These are phyloP conservation scores for Collariella sp. DNA, from an alignment of 495 filamentous ascomycete species.

Conservation along the genomic window DNA sequence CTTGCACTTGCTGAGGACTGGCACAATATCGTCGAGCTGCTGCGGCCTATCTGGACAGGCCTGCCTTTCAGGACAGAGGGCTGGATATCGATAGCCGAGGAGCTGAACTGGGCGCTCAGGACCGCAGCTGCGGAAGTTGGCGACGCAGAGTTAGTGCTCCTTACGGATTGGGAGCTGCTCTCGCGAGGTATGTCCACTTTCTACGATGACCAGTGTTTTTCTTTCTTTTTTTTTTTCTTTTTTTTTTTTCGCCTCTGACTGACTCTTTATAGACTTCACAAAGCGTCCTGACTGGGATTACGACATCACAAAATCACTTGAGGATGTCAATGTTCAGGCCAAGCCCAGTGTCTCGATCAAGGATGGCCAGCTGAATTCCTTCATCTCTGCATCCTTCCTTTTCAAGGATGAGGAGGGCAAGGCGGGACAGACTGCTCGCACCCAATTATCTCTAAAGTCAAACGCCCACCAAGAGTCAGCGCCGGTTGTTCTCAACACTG, in stretches of 20 bases:
- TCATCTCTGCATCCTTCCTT: conserved; percentile 61
- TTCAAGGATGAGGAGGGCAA: conserved; percentile 71
- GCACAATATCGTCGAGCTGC: conserved; percentile 55
- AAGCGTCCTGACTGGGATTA: conserved; percentile 56
- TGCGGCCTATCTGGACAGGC: conserved; percentile 63
- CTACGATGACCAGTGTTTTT: too few species aligned
- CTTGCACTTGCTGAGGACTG: conserved; percentile 54
- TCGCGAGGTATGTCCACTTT: conserved; percentile 48
- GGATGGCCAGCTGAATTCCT: conserved; percentile 60
- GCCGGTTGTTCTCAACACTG: conserved; percentile 54
- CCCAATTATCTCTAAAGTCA: conserved; percentile 68
- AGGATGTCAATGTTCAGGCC: conserved; percentile 43
- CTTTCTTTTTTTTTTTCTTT: too few species aligned
- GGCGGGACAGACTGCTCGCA: conserved; percentile 65
- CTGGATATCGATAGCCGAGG: conserved; percentile 71
- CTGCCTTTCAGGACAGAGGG: conserved; percentile 68
- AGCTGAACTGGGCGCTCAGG: conserved; percentile 64
- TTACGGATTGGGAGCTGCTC: conserved; percentile 79
- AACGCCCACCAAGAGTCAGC: conserved; percentile 52
- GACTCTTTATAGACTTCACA: conserved; percentile 45
- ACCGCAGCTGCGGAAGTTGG: conserved; percentile 58
- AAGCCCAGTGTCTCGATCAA: conserved; percentile 59
- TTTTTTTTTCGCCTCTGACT: neutral
- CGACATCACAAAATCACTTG: conserved; percentile 62
- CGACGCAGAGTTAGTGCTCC: conserved; percentile 57